Percentiles rank a stretch among this genome's conserved stretches.
Evolutionary conservation across 768 basidiomycete species (phyloP).

Genomic region (Kwoniella botswanensis): DNA sequence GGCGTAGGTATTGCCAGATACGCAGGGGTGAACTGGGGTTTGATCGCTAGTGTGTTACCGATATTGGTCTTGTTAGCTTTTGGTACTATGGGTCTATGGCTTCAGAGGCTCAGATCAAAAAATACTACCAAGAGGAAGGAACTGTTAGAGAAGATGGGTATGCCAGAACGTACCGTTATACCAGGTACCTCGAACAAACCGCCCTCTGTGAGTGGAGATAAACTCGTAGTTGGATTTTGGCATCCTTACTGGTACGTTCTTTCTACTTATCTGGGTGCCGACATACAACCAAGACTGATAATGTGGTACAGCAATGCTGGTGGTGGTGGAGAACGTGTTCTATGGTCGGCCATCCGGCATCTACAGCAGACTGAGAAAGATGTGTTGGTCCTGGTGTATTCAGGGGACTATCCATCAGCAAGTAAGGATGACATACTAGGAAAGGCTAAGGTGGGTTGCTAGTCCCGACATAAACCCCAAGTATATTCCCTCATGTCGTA

Average conservation of each 20-base stretch:
- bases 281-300: not conserved
- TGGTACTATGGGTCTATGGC: conserved; percentile 24
- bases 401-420: conserved; percentile 75
- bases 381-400: conserved; percentile 79
- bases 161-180: conserved; percentile 34
- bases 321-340: conserved; percentile 92
- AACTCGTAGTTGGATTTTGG: conserved; percentile 76
- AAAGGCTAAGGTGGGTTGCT: conserved; percentile 71
- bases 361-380: conserved; percentile 63
- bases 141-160: conserved; percentile 39
- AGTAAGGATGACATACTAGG: conserved; percentile 78
- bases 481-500: not conserved
- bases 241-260: conserved; percentile 85
- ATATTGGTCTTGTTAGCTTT: conserved; percentile 34
- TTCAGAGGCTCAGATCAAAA: conserved; percentile 31
- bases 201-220: conserved; percentile 29
- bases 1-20: conserved; percentile 10
- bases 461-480: not conserved
- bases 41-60: conserved; percentile 45
- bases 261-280: not conserved
- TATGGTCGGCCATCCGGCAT: conserved; percentile 86
- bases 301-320: conserved; percentile 77
- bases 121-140: conserved; percentile 38
- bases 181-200: conserved; percentile 37
- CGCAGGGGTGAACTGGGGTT: conserved; percentile 45